Percentiles rank a stretch among this genome's conserved stretches.
phyloP scores from a whole-genome alignment of 257 asterid genomes.

The Plectranthus barbatus region DNA sequence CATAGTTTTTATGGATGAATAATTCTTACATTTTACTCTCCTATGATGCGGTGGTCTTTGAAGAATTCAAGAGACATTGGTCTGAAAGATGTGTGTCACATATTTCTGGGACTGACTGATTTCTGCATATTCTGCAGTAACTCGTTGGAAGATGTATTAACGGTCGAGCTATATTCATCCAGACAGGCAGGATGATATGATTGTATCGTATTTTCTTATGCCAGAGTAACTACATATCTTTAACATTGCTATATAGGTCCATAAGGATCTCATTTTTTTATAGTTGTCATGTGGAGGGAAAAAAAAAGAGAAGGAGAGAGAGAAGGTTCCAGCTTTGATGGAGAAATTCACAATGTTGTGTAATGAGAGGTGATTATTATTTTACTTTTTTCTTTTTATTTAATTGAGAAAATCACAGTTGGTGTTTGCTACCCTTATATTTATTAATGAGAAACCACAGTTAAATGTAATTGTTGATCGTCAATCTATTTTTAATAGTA shows the following conservation, averaged over 20 bases:
- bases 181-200: too few relatives aligned
- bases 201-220: neutral
- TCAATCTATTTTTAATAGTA: too few relatives aligned
- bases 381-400: neutral
- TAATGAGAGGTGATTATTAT: neutral
- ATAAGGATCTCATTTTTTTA: conserved; percentile 10
- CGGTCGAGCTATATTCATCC: too few relatives aligned
- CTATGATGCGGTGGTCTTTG: too few relatives aligned
- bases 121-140: conserved; percentile 14
- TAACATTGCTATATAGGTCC: neutral
- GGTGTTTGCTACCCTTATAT: too few relatives aligned
- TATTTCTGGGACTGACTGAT: neutral
- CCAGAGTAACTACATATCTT: neutral
- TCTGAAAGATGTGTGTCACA: too few relatives aligned
- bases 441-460: too few relatives aligned
- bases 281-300: conserved; percentile 9
- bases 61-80: too few relatives aligned
- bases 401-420: conserved; percentile 12
- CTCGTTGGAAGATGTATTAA: too few relatives aligned
- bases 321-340: too few relatives aligned
- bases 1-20: neutral
- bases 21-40: too few relatives aligned
- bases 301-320: neutral
- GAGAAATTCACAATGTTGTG: conserved; percentile 4
- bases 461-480: too few relatives aligned